Evolutionary conservation across 495 filamentous ascomycete species (phyloP), one percentile per base, ranked within the genome.

Genomic region (Tuber aestivum): DNA sequence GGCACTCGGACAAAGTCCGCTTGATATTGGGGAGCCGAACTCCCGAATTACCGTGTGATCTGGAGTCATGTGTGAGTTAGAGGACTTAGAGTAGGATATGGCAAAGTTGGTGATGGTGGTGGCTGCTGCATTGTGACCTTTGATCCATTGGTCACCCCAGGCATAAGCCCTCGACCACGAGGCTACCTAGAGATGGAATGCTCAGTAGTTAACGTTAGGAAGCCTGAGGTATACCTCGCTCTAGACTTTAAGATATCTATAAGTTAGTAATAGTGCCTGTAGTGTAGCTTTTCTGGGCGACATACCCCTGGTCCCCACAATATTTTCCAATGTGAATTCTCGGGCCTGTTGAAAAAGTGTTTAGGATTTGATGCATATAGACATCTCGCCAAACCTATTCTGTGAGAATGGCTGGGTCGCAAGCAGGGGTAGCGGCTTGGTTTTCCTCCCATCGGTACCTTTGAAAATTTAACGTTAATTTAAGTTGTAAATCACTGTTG

Each of bases 281-380:
- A 23, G 21, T 41, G 16, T 3, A 16, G 69, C 21, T 70, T 38
- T 6, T 35, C 23, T 74, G 48, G 20, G 44, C 37, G 27, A n/a
- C 41, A 70, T 75, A 75, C 77, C 6, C 87, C 76, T 89, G 86
- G 73, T 80, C 82, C 40, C 83, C 86, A 38, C 78, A 81, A 82
- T 87, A 89, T 1, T 86, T 86, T 86, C 75, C 87, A 89, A 16
- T 82, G 75, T 35, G 84, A 81, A 9, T 81, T 83, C 70, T 85
- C 48, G 38, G 50, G 70, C 7, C 79, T 70, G 65, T 76, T 77
- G 68, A 87, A 79, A 78, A 75, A 84, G 5, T n/a, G n/a, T n/a
- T n/a, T n/a, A n/a, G 41, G 83, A 84, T 82, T 90, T 90, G 84
- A 91, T 89, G 78, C 89, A 89, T 40, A 83, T 79, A 32, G 85